A percentile compares a stretch with the other conserved stretches of the same genome.
Evolutionary conservation across 2,329 filamentous ascomycete genomes (phyloP).

Genomic region (Lachnellula cervina): DNA sequence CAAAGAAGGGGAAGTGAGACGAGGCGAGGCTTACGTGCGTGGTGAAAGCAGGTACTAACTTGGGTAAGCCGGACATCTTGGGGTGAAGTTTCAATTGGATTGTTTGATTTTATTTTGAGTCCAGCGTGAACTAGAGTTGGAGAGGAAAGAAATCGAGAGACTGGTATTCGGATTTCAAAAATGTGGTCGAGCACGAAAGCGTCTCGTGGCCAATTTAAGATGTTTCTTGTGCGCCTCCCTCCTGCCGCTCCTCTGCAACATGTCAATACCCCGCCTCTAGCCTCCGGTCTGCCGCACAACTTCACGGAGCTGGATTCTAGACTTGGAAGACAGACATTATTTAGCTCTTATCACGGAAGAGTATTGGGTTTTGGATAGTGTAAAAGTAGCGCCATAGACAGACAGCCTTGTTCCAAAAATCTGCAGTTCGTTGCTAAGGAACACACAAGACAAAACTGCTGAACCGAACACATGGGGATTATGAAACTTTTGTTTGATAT

Average conservation of each 20-base stretch:
- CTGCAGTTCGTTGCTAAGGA: too few relatives aligned
- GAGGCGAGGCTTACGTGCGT: slow-evolving; percentile 28
- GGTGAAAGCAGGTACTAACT: slow-evolving; percentile 37
- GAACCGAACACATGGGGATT: too few relatives aligned
- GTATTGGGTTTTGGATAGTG: too few relatives aligned
- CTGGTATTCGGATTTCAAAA: not conserved
- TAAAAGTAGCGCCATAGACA: too few relatives aligned
- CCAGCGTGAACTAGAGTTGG: not conserved
- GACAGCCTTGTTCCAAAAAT: too few relatives aligned
- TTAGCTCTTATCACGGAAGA: too few relatives aligned
- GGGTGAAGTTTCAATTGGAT: not conserved
- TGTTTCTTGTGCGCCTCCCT: not conserved
- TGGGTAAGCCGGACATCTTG: slow-evolving; percentile 26
- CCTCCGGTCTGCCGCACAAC: not conserved
- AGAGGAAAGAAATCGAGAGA: not conserved
- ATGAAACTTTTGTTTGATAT: not conserved
- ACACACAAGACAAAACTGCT: too few relatives aligned
- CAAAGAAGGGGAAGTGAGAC: not conserved
- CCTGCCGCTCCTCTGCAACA: not conserved
- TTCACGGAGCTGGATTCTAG: not conserved
- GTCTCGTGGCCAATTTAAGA: not conserved
- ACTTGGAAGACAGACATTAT: not conserved
- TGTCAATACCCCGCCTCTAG: not conserved
- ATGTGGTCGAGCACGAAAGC: not conserved
- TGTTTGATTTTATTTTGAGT: not conserved